Conservation (phyloP, 1,139 yeast genomes). For the Yamadazyma atmosphaerica region DNA sequence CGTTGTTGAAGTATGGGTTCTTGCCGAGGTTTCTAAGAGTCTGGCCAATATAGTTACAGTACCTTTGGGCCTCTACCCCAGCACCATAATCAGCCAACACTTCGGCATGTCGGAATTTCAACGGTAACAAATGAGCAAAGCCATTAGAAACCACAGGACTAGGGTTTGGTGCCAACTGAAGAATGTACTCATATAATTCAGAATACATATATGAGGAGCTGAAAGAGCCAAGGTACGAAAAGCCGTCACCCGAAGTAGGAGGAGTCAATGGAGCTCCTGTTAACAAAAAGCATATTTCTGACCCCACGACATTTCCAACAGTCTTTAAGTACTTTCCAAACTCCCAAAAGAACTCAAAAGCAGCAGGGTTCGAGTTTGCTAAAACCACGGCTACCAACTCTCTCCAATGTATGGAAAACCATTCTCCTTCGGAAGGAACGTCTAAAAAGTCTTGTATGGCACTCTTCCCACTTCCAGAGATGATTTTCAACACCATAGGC, state of each 20-base stretch:
- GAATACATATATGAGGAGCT: slow-evolving; percentile 43
- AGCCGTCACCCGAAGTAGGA: slow-evolving; percentile 22
- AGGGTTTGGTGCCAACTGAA: slow-evolving; percentile 26
- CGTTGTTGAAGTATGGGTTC: slow-evolving; percentile 39
- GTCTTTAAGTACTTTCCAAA: slow-evolving; percentile 52
- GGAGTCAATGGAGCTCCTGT: slow-evolving; percentile 48
- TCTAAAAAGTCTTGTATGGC: slow-evolving; percentile 50
- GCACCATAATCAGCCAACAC: slow-evolving; percentile 64
- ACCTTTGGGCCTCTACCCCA: slow-evolving; percentile 55
- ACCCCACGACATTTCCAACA: slow-evolving; percentile 37
- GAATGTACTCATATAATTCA: slow-evolving; percentile 70
- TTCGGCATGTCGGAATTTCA: slow-evolving; percentile 64
- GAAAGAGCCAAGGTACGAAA: slow-evolving; percentile 26
- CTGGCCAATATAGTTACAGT: slow-evolving; percentile 53
- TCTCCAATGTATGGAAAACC: slow-evolving; percentile 55
- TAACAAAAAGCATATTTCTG: slow-evolving; percentile 49
- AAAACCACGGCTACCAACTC: slow-evolving; percentile 49
- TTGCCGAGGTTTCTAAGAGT: slow-evolving; percentile 44
- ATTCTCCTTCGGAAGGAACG: slow-evolving; percentile 43
- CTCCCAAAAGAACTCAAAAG: slow-evolving; percentile 47
- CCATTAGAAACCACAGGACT: slow-evolving; percentile 26
- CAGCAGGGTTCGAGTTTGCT: slow-evolving; percentile 38
- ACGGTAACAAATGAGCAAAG: slow-evolving; percentile 54
- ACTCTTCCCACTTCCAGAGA: slow-evolving; percentile 61
- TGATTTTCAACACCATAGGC: slow-evolving; percentile 62